Conservation (phyloP, 768 basidiomycete species). For the Suillus occidentalis region DNA sequence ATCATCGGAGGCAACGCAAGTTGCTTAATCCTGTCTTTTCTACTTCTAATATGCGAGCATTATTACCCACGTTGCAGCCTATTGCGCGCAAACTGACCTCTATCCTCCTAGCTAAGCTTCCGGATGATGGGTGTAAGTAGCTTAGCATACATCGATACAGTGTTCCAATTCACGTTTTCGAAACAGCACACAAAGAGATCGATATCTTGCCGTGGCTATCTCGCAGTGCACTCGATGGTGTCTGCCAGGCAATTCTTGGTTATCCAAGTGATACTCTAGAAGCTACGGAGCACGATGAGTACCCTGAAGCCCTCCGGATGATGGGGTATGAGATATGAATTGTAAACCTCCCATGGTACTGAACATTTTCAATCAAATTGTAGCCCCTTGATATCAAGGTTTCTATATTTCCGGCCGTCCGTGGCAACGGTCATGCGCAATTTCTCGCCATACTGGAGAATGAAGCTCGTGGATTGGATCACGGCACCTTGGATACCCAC, state of each 20-base stretch:
- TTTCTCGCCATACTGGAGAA: neutral
- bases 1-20: conserved; percentile 42
- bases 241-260: conserved; percentile 24
- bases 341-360: too few species aligned
- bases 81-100: neutral
- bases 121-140: neutral
- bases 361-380: neutral
- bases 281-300: conserved; percentile 11
- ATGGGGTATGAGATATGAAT: neutral
- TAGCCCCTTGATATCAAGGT: neutral
- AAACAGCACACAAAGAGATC: conserved; percentile 16
- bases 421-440: neutral
- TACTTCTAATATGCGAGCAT: conserved; percentile 38
- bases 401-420: neutral
- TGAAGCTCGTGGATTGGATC: neutral
- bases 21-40: conserved; percentile 48
- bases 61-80: conserved; percentile 15
- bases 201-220: conserved; percentile 24
- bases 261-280: conserved; percentile 13
- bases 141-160: neutral
- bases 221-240: conserved; percentile 24
- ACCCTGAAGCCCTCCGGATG: neutral
- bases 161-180: conserved; percentile 1
- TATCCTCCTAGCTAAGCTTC: neutral
- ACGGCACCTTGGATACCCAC: neutral